Percentiles rank a stretch among this genome's conserved stretches.
Evolutionary conservation across 495 filamentous ascomycete species (phyloP).

Genomic region (Penicillium odoratum): DNA sequence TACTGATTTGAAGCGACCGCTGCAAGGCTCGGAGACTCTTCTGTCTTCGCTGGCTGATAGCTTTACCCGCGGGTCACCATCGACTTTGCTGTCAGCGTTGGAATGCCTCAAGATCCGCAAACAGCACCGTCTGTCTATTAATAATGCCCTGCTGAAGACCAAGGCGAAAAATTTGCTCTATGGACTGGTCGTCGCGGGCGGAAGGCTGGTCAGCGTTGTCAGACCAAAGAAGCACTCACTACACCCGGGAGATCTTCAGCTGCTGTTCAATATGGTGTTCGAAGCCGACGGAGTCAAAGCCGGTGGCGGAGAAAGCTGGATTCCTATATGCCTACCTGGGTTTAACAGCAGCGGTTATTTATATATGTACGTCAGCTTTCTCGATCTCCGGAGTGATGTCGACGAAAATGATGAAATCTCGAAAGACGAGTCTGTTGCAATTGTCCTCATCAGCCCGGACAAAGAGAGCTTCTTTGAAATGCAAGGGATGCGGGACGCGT

Average conservation of each 20-base stretch:
- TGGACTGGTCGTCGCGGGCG: conserved; percentile 91
- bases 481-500: conserved; percentile 76
- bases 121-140: conserved; percentile 79
- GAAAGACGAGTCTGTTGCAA: conserved; percentile 76
- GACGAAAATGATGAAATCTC: conserved; percentile 37
- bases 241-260: conserved; percentile 91
- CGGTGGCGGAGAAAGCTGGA: conserved; percentile 95
- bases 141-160: conserved; percentile 78
- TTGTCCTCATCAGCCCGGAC: conserved; percentile 87
- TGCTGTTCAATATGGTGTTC: conserved; percentile 99
- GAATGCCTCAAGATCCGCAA: conserved; percentile 90
- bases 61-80: conserved; percentile 90
- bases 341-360: conserved; percentile 98
- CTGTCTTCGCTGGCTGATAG: conserved; percentile 90
- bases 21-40: conserved; percentile 89
- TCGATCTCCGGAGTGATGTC: conserved; percentile 48
- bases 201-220: conserved; percentile 89
- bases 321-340: conserved; percentile 90
- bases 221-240: conserved; percentile 93
- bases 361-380: conserved; percentile 98
- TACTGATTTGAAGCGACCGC: conserved; percentile 86
- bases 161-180: conserved; percentile 79
- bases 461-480: conserved; percentile 93
- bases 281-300: conserved; percentile 85
- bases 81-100: conserved; percentile 81